phyloP scores from a whole-genome alignment of 495 filamentous ascomycete genomes.

The Penicillium riverlandense region DNA sequence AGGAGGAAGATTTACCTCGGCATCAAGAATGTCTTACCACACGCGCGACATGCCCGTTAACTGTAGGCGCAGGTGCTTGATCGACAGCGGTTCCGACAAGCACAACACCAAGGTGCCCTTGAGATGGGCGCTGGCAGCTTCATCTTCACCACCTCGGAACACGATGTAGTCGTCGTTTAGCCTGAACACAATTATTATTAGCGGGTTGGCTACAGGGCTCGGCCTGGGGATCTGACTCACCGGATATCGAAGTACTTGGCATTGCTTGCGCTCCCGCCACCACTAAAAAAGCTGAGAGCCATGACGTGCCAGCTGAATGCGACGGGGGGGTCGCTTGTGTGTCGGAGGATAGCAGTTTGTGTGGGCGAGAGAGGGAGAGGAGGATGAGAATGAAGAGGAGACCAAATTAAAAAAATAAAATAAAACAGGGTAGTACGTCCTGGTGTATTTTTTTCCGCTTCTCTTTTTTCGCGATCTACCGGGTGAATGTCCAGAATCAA shows the following conservation, averaged over 20 bases:
- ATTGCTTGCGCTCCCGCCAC: conserved; percentile 37
- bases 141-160: conserved; percentile 66
- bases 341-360: too few species aligned
- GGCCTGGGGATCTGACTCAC: conserved; percentile 19
- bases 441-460: too few species aligned
- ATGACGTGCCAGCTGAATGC: conserved; percentile 10
- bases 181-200: conserved; percentile 30
- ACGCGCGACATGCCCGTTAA: conserved; percentile 65
- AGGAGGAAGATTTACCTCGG: background rate
- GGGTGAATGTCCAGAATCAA: too few species aligned
- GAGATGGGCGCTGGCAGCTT: conserved; percentile 67
- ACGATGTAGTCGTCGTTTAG: conserved; percentile 74
- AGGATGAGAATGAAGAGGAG: background rate
- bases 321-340: too few species aligned
- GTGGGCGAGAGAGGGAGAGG: background rate
- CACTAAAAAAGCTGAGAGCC: conserved; percentile 46
- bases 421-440: too few species aligned
- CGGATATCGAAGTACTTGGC: conserved; percentile 51
- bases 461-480: too few species aligned
- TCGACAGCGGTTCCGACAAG: conserved; percentile 56
- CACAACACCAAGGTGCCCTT: conserved; percentile 72
- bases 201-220: too few species aligned
- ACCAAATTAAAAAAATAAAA: background rate
- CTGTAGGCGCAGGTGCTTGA: conserved; percentile 65
- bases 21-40: conserved; percentile 44